phyloP scores from a whole-genome alignment of 495 filamentous ascomycete species.

The Pyrenula massariospora region DNA sequence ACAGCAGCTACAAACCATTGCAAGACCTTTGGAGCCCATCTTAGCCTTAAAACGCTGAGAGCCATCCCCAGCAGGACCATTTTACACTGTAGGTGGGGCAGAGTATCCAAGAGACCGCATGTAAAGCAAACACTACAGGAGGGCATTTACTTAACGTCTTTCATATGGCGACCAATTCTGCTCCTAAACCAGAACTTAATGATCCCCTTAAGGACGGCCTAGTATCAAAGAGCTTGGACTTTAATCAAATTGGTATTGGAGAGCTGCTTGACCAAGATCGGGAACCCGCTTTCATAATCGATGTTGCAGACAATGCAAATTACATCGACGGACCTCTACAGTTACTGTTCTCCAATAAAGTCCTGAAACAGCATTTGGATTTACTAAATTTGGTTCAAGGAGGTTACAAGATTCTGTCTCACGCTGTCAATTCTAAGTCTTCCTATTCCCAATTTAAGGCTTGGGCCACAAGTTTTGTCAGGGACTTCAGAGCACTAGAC shows the following conservation, averaged over 20 bases:
- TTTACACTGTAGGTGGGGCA: too few relatives aligned
- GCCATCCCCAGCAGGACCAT: too few relatives aligned
- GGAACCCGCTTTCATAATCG: conserved; percentile 56
- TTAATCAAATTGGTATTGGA: conserved; percentile 26
- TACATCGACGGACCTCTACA: conserved; percentile 36
- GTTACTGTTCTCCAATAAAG: conserved; percentile 47
- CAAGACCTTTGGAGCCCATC: too few relatives aligned
- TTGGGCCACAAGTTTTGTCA: conserved; percentile 44
- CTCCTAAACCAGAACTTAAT: too few relatives aligned
- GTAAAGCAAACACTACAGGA: too few relatives aligned
- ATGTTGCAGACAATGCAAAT: conserved; percentile 42
- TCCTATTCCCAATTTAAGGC: conserved; percentile 45
- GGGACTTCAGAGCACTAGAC: conserved; percentile 31
- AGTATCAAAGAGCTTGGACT: not conserved
- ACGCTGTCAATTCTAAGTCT: conserved; percentile 16
- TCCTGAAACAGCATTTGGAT: conserved; percentile 33
- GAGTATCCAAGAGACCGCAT: too few relatives aligned
- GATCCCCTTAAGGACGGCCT: too few relatives aligned
- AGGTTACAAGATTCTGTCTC: conserved; percentile 22
- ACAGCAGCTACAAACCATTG: too few relatives aligned
- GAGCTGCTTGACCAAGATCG: conserved; percentile 59
- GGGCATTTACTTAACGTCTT: too few relatives aligned
- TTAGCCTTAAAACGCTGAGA: too few relatives aligned
- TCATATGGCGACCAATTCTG: too few relatives aligned
- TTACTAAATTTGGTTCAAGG: conserved; percentile 39